Evolutionary conservation across 148 eudicot genomes (phyloP).

Genomic region (Rhododendron ferrugineum): DNA sequence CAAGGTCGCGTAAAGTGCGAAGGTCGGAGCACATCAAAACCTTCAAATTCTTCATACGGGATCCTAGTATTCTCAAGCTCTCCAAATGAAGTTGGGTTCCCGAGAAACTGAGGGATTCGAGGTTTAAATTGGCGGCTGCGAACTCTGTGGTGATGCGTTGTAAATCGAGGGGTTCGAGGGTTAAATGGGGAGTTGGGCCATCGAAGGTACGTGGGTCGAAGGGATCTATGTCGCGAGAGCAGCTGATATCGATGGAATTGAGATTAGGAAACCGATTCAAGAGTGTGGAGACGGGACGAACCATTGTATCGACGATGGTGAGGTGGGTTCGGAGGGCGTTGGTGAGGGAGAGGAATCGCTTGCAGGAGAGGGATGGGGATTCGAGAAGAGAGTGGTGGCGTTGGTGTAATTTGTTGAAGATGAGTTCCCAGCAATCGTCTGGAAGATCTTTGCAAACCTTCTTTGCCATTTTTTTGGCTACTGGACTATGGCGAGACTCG

Average conservation of each 20-base stretch:
- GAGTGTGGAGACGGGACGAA: conserved; percentile 26
- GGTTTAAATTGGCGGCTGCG: conserved; percentile 11
- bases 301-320: conserved; percentile 30
- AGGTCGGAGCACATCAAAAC: conserved; percentile 25
- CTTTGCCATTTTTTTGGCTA: not conserved
- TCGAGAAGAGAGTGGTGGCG: conserved; percentile 34
- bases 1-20: conserved; percentile 22
- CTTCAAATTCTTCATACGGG: conserved; percentile 24
- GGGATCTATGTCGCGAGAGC: not conserved
- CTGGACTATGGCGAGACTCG: not conserved
- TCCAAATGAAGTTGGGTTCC: conserved; percentile 26
- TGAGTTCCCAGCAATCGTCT: conserved; percentile 65
- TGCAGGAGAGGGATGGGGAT: conserved; percentile 45
- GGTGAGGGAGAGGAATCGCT: conserved; percentile 50
- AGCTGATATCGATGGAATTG: conserved; percentile 31
- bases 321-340: conserved; percentile 40
- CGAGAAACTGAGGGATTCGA: conserved; percentile 42
- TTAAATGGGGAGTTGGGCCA: conserved; percentile 11
- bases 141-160: conserved; percentile 17
- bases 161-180: conserved; percentile 33
- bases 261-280: conserved; percentile 43
- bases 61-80: conserved; percentile 18
- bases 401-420: conserved; percentile 27
- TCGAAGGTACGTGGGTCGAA: no score
- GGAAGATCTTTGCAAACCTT: conserved; percentile 26